Evolutionary conservation across 495 filamentous ascomycete genomes (phyloP).

Genomic region (Penicillium cinerascens): DNA sequence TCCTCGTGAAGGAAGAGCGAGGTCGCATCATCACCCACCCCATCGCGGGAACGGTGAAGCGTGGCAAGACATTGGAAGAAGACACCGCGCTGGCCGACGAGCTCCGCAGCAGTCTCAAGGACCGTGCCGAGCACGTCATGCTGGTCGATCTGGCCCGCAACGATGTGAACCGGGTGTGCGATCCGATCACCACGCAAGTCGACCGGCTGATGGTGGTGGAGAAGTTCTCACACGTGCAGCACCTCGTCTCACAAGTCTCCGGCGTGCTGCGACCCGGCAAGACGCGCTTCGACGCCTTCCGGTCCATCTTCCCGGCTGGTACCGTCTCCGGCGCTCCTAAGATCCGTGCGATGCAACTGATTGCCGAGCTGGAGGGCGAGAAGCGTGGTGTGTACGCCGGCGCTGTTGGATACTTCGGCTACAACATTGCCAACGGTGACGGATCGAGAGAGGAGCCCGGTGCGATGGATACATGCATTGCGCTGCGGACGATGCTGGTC

Average conservation of each 20-base stretch:
- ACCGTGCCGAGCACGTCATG: conserved; percentile 98
- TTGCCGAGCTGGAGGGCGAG: conserved; percentile 89
- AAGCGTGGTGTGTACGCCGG: conserved; percentile 95
- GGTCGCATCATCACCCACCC: conserved; percentile 94
- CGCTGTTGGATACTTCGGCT: conserved; percentile 79
- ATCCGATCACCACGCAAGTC: conserved; percentile 81
- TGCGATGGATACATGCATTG: conserved; percentile 98
- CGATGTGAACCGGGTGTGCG: conserved; percentile 94
- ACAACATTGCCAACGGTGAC: conserved; percentile 37
- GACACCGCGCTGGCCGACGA: conserved; percentile 76
- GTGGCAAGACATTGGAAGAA: conserved; percentile 74
- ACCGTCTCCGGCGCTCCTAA: conserved; percentile 94
- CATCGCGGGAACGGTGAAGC: conserved; percentile 90
- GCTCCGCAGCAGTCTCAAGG: conserved; percentile 78
- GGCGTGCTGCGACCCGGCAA: conserved; percentile 76
- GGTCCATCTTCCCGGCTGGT: conserved; percentile 92
- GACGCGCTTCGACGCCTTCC: conserved; percentile 93
- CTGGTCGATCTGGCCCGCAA: conserved; percentile 96
- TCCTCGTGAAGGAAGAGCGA: conserved; percentile 84
- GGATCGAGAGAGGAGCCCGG: conserved; percentile 55
- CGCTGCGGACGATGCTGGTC: conserved; percentile 91
- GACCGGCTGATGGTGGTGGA: conserved; percentile 95
- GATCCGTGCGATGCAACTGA: conserved; percentile 93
- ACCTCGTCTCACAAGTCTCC: conserved; percentile 91
- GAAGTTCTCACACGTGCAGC: conserved; percentile 94